phyloP scores from a whole-genome alignment of 2,329 filamentous ascomycete genomes.

The Dactylellina haptotyla region DNA sequence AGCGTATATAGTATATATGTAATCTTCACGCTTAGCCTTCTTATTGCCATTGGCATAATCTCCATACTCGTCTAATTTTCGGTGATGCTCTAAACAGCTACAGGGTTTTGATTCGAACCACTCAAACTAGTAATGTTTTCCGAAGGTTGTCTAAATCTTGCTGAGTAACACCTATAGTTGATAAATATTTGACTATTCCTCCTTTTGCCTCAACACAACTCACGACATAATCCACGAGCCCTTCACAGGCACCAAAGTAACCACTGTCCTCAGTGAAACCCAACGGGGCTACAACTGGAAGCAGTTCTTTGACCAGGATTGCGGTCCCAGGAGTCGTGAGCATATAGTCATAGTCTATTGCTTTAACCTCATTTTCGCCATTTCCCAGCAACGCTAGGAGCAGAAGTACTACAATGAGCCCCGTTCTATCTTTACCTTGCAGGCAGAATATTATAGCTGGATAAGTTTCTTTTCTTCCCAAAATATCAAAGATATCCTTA shows the following conservation, averaged over 20 bases:
- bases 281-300: not conserved
- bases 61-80: too few relatives aligned
- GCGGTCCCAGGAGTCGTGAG: not conserved
- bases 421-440: not conserved
- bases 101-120: too few relatives aligned
- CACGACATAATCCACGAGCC: not conserved
- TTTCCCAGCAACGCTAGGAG: not conserved
- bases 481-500: not conserved
- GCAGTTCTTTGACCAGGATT: not conserved
- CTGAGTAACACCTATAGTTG: not conserved
- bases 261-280: not conserved
- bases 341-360: constrained; percentile 3
- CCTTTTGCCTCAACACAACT: not conserved
- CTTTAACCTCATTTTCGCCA: not conserved
- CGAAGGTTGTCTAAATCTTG: not conserved
- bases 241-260: not conserved
- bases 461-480: not conserved
- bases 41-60: too few relatives aligned
- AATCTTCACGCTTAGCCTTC: too few relatives aligned
- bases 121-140: too few relatives aligned
- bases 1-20: too few relatives aligned
- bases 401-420: not conserved
- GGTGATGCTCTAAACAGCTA: too few relatives aligned
- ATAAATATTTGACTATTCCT: not conserved
- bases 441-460: not conserved